Evolutionary conservation across 2,329 filamentous ascomycete species (phyloP), one percentile per base, ranked within the genome.

Genomic region (Dendryphion nanum): DNA sequence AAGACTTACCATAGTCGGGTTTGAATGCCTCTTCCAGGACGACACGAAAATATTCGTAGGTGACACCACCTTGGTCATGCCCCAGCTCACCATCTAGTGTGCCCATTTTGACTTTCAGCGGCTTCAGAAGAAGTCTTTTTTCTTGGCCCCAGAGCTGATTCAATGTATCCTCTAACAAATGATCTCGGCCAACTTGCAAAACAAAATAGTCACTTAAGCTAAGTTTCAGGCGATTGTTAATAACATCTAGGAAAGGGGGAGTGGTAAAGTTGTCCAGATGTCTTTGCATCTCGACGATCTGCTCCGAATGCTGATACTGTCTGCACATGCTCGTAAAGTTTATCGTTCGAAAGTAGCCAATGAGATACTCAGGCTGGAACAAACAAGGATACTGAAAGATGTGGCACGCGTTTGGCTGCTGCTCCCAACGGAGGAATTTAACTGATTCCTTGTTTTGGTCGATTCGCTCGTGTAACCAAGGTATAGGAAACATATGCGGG

Each of bases 31-130:
- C 84, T 1, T 81, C 80, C 51, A 96, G 82, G 14, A 87, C 82
- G 18, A 96, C 69, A 13, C 89, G 82, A 69, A 98, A 97, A 61
- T 95, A 97, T 48, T 98, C 93, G 61, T 95, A 90, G 53, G 96
- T 91, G 1, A 98, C 90, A 46, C 93, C 93, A 30, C 93, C 93
- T 33, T 91, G 89, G 63, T 98, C 93, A 21, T 94, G 81, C 0
- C 93, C 93, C 61, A 94, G 83, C 63, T 97, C 93, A 19, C 89
- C 88, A 37, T 88, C 83, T 58, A 89, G 43, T 12, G 63, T 85
- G 3, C 89, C 89, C 40, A 97, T 79, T 35, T 88, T 83, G 6
- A 98, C 84, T 55, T 95, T 95, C 21, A 98, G 69, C 1, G 93
- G 93, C 18, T 89, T 81, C 55, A 91, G 72, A 3, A 97, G 71